Conservation (phyloP, 441 rosid genomes). For the Gossypium davidsonii region DNA sequence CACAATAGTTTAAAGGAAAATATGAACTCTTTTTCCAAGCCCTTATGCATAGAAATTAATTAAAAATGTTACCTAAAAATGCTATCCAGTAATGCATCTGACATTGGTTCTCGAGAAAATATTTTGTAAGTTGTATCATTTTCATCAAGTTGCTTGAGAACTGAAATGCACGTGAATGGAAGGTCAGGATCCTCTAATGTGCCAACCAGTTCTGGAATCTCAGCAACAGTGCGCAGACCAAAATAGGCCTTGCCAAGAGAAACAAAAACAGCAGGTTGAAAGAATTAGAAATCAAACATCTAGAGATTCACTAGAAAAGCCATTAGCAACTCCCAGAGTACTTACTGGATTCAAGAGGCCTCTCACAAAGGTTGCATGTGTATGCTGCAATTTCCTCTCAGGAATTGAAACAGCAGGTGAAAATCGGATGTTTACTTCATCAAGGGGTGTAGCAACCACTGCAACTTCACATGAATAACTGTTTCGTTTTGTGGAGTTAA, state of each 20-base stretch:
- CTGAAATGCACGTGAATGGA: constrained; percentile 74
- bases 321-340: constrained; percentile 1
- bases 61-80: constrained; percentile 58
- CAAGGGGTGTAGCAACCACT: constrained; percentile 71
- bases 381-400: constrained; percentile 70
- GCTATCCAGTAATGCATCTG: constrained; percentile 62
- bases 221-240: constrained; percentile 52
- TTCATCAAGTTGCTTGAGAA: constrained; percentile 50
- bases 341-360: constrained; percentile 84
- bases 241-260: constrained; percentile 54
- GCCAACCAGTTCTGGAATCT: constrained; percentile 71
- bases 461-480: constrained; percentile 59
- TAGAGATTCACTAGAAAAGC: neutral
- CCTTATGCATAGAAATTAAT: neutral
- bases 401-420: constrained; percentile 63
- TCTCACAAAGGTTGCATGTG: constrained; percentile 80
- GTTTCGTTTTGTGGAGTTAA: constrained; percentile 62
- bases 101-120: constrained; percentile 57
- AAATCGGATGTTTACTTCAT: constrained; percentile 62
- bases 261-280: neutral
- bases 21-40: constrained; percentile 1
- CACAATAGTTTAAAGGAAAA: neutral
- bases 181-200: constrained; percentile 68
- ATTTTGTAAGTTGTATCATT: constrained; percentile 68
- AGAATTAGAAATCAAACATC: neutral